phyloP scores from a whole-genome alignment of 1,139 yeast species.

The Yamadazyma epiphylla region DNA sequence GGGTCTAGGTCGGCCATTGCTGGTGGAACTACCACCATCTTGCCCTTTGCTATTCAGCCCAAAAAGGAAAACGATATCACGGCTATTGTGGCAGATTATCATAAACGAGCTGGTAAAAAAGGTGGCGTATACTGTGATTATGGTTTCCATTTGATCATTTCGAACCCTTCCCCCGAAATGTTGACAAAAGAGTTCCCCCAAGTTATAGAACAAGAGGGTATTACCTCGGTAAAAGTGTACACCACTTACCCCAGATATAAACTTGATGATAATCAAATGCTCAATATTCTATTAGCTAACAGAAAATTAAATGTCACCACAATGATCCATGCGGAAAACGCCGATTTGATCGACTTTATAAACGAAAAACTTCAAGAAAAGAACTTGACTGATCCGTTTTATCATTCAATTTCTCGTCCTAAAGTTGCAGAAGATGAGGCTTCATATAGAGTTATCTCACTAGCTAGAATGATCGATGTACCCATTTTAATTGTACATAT shows the following conservation, averaged over 20 bases:
- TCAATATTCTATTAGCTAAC: slow-evolving; percentile 34
- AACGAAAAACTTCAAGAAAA: slow-evolving; percentile 33
- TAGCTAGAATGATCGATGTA: slow-evolving; percentile 36
- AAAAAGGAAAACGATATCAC: slow-evolving; percentile 20
- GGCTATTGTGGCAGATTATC: slow-evolving; percentile 25
- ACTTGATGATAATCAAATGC: slow-evolving; percentile 33
- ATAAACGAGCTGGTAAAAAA: slow-evolving; percentile 22
- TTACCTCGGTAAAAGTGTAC: slow-evolving; percentile 43
- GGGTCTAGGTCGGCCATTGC: slow-evolving; percentile 82
- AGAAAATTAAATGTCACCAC: slow-evolving; percentile 39
- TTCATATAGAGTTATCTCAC: slow-evolving; percentile 40
- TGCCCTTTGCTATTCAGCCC: slow-evolving; percentile 41
- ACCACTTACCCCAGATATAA: slow-evolving; percentile 43
- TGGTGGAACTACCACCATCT: slow-evolving; percentile 46
- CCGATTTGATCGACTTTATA: slow-evolving; percentile 40
- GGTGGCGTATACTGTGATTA: slow-evolving; percentile 35
- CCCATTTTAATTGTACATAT: slow-evolving; percentile 47
- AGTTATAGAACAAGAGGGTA: slow-evolving; percentile 19
- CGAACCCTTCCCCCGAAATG: slow-evolving; percentile 20
- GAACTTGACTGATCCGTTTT: slow-evolving; percentile 34
- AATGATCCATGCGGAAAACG: slow-evolving; percentile 49
- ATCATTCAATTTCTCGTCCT: slow-evolving; percentile 44
- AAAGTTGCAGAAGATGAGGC: slow-evolving; percentile 47
- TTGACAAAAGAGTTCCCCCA: slow-evolving; percentile 14
- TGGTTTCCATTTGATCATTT: slow-evolving; percentile 40